Evolutionary conservation across 257 asterid genomes (phyloP).

Genomic region (Forsythia viridissima): DNA sequence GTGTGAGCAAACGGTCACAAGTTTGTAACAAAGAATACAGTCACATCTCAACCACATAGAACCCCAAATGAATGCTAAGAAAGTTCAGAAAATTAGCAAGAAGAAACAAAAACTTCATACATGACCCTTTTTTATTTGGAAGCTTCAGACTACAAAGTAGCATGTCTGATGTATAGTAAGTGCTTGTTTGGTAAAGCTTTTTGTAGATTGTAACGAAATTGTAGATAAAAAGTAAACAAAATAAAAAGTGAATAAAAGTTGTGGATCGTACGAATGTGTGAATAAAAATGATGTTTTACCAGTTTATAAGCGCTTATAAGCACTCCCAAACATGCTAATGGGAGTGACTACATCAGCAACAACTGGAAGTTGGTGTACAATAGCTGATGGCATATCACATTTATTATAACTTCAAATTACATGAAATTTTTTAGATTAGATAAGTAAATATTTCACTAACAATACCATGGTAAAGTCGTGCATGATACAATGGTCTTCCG

Average conservation of each 20-base stretch:
- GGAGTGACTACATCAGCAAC: not conserved
- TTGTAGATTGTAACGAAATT: too few species aligned
- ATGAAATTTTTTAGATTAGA: not conserved
- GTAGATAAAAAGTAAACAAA: too few species aligned
- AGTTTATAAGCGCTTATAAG: too few species aligned
- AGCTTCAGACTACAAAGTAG: conserved; percentile 9
- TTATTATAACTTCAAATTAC: not conserved
- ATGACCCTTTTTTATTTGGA: not conserved
- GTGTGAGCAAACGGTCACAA: not conserved
- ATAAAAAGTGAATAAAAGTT: too few species aligned
- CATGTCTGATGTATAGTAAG: not conserved
- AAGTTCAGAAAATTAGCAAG: not conserved
- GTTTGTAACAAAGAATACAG: not conserved
- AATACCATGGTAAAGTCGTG: conserved; percentile 2
- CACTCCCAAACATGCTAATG: not conserved
- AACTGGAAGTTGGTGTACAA: not conserved
- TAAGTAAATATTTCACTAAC: not conserved
- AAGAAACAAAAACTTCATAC: not conserved
- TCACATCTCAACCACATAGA: not conserved
- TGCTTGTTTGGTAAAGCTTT: too few species aligned
- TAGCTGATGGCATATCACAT: not conserved
- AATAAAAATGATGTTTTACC: too few species aligned
- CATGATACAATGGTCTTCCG: not conserved
- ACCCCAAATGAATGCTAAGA: not conserved
- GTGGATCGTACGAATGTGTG: too few species aligned